Conservation (phyloP, 208 protist genomes). For the Herpetomonas tarakana region DNA sequence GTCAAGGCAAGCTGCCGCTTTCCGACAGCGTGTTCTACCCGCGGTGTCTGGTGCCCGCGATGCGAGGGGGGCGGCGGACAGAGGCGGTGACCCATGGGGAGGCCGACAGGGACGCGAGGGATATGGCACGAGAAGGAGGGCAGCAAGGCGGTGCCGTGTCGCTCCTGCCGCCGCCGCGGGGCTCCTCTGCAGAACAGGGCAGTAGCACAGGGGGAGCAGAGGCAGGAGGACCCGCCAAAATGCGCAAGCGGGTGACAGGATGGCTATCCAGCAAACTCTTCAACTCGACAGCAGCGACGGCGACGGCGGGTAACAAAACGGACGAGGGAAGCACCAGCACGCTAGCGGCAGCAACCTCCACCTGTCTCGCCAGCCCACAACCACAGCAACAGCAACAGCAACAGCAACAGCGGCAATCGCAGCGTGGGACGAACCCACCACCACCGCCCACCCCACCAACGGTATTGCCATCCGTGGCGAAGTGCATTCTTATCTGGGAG, state of each 20-base stretch:
- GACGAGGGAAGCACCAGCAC: no score
- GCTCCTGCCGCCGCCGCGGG: background rate
- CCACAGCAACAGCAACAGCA: no score
- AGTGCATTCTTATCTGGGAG: conserved; percentile 18
- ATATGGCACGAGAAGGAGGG: no score
- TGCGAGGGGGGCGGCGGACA: no score
- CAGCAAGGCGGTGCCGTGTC: background rate
- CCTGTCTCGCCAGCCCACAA: no score
- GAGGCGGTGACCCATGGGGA: no score
- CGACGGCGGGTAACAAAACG: no score
- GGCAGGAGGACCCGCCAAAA: no score
- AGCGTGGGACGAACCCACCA: background rate
- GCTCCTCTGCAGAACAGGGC: background rate
- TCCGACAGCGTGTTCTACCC: conserved; percentile 37
- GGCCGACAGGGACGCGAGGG: no score
- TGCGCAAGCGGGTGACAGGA: background rate
- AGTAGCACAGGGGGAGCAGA: no score
- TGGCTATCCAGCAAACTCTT: background rate
- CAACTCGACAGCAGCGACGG: background rate
- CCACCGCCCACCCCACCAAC: background rate
- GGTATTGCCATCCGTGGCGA: background rate
- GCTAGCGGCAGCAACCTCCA: no score
- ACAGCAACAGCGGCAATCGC: no score
- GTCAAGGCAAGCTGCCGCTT: conserved; percentile 35
- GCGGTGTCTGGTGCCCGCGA: conserved; percentile 27